These are phyloP conservation scores for Angomonas deanei DNA, from an alignment of 208 protist genomes.

Conservation along the genomic window DNA sequence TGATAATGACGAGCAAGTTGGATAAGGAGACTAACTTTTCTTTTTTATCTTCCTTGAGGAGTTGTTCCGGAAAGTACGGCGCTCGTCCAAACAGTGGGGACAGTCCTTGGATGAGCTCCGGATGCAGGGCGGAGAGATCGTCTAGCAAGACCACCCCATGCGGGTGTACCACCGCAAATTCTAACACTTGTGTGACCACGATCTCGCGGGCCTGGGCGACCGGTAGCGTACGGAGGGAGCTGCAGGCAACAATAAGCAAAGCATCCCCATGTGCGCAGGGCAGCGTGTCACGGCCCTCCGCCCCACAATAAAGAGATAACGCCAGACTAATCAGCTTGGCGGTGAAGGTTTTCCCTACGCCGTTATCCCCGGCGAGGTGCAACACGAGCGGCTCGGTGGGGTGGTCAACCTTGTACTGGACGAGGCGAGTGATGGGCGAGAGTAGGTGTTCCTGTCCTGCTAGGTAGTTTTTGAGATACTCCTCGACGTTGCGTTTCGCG, in stretches of 20 bases:
- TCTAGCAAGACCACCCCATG: constrained; percentile 80
- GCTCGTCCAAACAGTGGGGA: constrained; percentile 69
- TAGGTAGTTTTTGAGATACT: constrained; percentile 40
- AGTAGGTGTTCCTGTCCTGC: constrained; percentile 54
- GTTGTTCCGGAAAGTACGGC: constrained; percentile 59
- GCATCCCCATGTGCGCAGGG: constrained; percentile 59
- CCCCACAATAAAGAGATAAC: constrained; percentile 67
- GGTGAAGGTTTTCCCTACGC: constrained; percentile 72
- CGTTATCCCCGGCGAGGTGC: constrained; percentile 82
- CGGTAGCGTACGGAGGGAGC: constrained; percentile 5
- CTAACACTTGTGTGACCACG: constrained; percentile 40
- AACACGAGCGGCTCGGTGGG: constrained; percentile 66
- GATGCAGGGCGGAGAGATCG: constrained; percentile 60
- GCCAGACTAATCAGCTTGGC: constrained; percentile 42
- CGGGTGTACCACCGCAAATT: constrained; percentile 46
- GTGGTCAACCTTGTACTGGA: constrained; percentile 53
- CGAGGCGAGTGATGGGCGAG: constrained; percentile 27
- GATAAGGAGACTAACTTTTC: too few species aligned
- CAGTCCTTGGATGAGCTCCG: constrained; percentile 38
- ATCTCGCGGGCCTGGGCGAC: constrained; percentile 1
- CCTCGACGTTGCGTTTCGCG: constrained; percentile 30
- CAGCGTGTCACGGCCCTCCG: constrained; percentile 20
- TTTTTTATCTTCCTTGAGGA: constrained; percentile 8
- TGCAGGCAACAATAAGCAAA: constrained; percentile 59
- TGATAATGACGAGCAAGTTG: constrained; percentile 63